A percentile compares a stretch with the other conserved stretches of the same genome.
Conservation (phyloP, 805 yeast species). For the Sungouiozyma intestinalis region DNA sequence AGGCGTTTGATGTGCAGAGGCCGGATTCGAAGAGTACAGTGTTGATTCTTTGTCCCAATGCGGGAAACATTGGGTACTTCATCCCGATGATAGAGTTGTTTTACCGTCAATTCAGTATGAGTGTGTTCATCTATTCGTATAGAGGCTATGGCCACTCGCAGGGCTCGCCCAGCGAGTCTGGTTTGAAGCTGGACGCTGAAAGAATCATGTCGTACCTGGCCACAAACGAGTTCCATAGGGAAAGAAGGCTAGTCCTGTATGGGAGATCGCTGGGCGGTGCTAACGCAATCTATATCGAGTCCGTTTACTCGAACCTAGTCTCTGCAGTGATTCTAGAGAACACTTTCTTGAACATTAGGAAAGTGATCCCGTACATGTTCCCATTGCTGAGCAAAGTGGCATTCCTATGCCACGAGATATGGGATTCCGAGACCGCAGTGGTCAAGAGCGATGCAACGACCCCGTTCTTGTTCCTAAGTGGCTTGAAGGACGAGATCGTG, state of each 20-base stretch:
- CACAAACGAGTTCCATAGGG: constrained; percentile 39
- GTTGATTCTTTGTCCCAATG: constrained; percentile 78
- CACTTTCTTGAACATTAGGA: constrained; percentile 68
- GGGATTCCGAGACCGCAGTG: constrained; percentile 69
- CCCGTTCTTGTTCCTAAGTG: constrained; percentile 65
- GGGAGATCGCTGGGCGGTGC: constrained; percentile 96
- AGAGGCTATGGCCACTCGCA: constrained; percentile 83
- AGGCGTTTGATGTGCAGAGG: constrained; percentile 41
- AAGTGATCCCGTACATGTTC: constrained; percentile 62
- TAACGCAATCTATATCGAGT: constrained; percentile 73
- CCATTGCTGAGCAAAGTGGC: constrained; percentile 53
- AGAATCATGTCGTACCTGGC: constrained; percentile 51
- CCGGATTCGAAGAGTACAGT: constrained; percentile 46
- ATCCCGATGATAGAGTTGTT: constrained; percentile 70
- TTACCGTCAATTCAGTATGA: constrained; percentile 50
- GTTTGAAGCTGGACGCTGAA: constrained; percentile 75
- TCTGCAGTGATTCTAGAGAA: constrained; percentile 73
- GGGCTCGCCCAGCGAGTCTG: constrained; percentile 67
- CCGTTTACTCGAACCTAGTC: constrained; percentile 40
- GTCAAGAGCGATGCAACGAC: constrained; percentile 38
- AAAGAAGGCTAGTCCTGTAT: constrained; percentile 50
- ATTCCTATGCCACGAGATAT: constrained; percentile 59
- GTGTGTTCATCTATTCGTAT: constrained; percentile 78
- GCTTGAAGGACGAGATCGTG: constrained; percentile 75
- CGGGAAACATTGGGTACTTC: constrained; percentile 91